phyloP scores from a whole-genome alignment of 805 yeast genomes.

The Metschnikowia arizonensis region DNA sequence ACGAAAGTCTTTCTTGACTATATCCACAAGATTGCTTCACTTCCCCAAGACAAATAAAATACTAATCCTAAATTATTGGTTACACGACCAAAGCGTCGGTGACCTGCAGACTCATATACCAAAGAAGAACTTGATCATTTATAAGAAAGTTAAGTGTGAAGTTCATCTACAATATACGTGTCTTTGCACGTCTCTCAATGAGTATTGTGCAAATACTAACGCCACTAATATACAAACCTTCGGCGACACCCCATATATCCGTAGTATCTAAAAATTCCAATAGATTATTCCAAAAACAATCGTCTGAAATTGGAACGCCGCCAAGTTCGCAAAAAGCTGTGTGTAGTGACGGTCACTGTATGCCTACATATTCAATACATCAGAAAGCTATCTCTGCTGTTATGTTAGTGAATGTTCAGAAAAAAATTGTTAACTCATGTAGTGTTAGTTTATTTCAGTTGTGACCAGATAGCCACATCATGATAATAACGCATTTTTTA shows the following conservation, averaged over 20 bases:
- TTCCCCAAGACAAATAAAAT: constrained; percentile 15
- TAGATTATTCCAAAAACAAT: too few relatives aligned
- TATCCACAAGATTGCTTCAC: constrained; percentile 15
- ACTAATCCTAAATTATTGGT: constrained; percentile 11
- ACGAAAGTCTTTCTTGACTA: constrained; percentile 12
- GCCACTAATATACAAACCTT: too few relatives aligned
- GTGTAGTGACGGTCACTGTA: too few relatives aligned
- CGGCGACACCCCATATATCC: too few relatives aligned
- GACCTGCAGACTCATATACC: constrained; percentile 15
- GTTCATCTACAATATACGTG: not conserved
- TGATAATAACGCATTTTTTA: constrained; percentile 47
- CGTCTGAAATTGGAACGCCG: too few relatives aligned
- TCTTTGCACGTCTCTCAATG: too few relatives aligned
- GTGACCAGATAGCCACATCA: constrained; percentile 35
- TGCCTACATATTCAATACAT: too few relatives aligned
- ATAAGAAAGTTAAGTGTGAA: not conserved
- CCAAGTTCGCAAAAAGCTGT: too few relatives aligned
- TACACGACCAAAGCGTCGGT: constrained; percentile 14
- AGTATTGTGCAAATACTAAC: too few relatives aligned
- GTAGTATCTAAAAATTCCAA: too few relatives aligned
- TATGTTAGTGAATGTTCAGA: constrained; percentile 4
- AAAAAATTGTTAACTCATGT: constrained; percentile 27
- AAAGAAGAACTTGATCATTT: constrained; percentile 10
- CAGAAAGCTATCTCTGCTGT: not conserved
- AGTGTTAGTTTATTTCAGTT: constrained; percentile 46